Percentiles rank a stretch among this genome's conserved stretches.
phyloP scores from a whole-genome alignment of 2,329 filamentous ascomycete species.

The Cercospora sp. region DNA sequence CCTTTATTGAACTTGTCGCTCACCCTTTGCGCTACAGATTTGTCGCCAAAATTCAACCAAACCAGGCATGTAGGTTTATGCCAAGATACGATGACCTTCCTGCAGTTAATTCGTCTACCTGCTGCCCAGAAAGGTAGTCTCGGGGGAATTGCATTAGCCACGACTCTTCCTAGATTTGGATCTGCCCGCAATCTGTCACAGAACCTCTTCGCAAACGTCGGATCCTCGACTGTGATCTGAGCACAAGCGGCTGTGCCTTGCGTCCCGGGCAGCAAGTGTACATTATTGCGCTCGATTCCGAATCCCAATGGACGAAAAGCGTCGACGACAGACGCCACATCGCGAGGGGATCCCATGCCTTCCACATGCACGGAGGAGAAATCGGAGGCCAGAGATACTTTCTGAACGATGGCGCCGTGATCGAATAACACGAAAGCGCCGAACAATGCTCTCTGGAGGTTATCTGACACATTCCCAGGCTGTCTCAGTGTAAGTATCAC shows the following conservation, averaged over 20 bases:
- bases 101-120: slow-evolving; percentile 3
- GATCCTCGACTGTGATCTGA: slow-evolving; percentile 2
- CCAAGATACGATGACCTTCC: slow-evolving; percentile 1
- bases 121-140: slow-evolving; percentile 2
- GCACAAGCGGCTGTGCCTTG: slow-evolving; percentile 1
- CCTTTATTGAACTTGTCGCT: not conserved
- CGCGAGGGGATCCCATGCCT: not conserved
- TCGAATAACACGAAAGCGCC: slow-evolving; percentile 3
- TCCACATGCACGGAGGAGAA: slow-evolving; percentile 3
- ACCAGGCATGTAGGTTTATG: slow-evolving; percentile 1
- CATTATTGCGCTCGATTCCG: not conserved
- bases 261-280: not conserved
- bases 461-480: slow-evolving; percentile 34
- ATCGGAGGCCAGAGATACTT: slow-evolving; percentile 9
- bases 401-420: not conserved
- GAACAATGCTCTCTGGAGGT: slow-evolving; percentile 44
- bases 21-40: slow-evolving; percentile 2
- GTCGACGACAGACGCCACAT: slow-evolving; percentile 5
- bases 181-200: slow-evolving; percentile 3
- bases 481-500: slow-evolving; percentile 1
- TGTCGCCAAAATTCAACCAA: not conserved
- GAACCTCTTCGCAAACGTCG: not conserved
- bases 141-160: not conserved
- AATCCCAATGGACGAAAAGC: slow-evolving; percentile 1
- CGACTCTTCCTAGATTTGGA: slow-evolving; percentile 2